Evolutionary conservation across 108 stramenopile species (phyloP), one percentile per base, ranked within the genome.

Genomic region (Nannochloropsis granulata): DNA sequence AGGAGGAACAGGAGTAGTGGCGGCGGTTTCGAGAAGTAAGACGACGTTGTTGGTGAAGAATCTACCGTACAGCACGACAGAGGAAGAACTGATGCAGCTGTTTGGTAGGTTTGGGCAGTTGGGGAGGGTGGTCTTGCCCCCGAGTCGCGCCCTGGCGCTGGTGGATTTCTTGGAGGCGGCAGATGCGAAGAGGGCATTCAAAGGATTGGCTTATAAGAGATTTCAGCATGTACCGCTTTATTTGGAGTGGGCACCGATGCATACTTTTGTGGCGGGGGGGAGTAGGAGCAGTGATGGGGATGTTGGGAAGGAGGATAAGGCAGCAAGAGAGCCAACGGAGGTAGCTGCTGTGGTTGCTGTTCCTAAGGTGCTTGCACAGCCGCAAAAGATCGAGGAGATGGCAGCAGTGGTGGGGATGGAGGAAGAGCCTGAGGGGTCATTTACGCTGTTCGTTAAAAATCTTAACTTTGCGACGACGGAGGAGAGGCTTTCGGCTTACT

Each of bases 211-310:
- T 12, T 99, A 97, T 89, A 92, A 90, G 42, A 90, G 95, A 46
- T 99, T 97, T 91, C 93, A 96, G 87, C 92, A 94, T 83, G 95
- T 97, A 24, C 99, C 97, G 14, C 88, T 99, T 7, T 99, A 98
- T 84, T 89, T 99, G 26, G 99, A 98, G 89, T 99, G 97, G 97
- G 99, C 99, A 19, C 96, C 97, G 45, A 83, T 93, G 44, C 44
- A 85, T 88, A 24, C n/a, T 24, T 85, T 14, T 34, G 80, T 42
- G 43, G 78, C 46, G 16, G 85, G 26, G 71, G 84, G 45, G 23
- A 34, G 34, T 34, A 34, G 34, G 34, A 34, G 5, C 34, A 43
- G 25, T 13, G 91, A 90, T 21, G 90, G 87, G 82, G 91, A 88
- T 42, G 82, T 21, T 71, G 56, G 21, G 24, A 44, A 44, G 12